Evolutionary conservation across 495 filamentous ascomycete species (phyloP).

Genomic region (Aspergillus cavernicola): DNA sequence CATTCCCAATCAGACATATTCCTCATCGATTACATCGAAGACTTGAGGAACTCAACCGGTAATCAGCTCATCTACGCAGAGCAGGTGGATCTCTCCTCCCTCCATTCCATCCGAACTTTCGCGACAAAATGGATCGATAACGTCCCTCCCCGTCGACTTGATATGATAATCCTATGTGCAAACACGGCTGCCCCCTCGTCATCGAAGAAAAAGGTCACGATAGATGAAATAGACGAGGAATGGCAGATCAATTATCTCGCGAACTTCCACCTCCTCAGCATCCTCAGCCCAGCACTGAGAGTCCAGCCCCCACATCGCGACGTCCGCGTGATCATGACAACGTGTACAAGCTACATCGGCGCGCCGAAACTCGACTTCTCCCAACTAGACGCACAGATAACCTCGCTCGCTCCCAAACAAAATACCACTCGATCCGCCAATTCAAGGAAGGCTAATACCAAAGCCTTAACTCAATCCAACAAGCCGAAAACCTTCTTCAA

Average conservation of each 20-base stretch:
- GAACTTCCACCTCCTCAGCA: slow-evolving; percentile 91
- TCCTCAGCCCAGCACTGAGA: slow-evolving; percentile 80
- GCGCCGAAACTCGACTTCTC: slow-evolving; percentile 56
- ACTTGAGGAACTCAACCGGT: slow-evolving; percentile 71
- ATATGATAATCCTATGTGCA: slow-evolving; percentile 87
- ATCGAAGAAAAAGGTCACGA: slow-evolving; percentile 49
- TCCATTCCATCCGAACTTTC: slow-evolving; percentile 86
- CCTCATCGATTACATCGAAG: slow-evolving; percentile 86
- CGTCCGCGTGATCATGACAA: slow-evolving; percentile 80
- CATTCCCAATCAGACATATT: slow-evolving; percentile 79
- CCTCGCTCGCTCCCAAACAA: slow-evolving; percentile 16
- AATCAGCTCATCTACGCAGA: slow-evolving; percentile 95
- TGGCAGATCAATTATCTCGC: slow-evolving; percentile 95
- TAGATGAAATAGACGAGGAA: slow-evolving; percentile 78
- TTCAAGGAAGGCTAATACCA: not conserved
- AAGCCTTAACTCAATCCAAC: not conserved
- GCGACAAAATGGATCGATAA: slow-evolving; percentile 99
- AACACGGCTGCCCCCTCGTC: slow-evolving; percentile 62
- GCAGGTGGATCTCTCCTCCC: slow-evolving; percentile 80
- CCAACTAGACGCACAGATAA: slow-evolving; percentile 18
- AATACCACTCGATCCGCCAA: slow-evolving; percentile 1
- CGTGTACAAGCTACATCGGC: slow-evolving; percentile 80
- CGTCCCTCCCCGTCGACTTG: slow-evolving; percentile 81
- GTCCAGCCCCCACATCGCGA: slow-evolving; percentile 92
- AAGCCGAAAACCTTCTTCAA: slow-evolving; percentile 57